Evolutionary conservation across 495 filamentous ascomycete species (phyloP), one percentile per base, ranked within the genome.

Genomic region (Lophiostoma macrostomum): DNA sequence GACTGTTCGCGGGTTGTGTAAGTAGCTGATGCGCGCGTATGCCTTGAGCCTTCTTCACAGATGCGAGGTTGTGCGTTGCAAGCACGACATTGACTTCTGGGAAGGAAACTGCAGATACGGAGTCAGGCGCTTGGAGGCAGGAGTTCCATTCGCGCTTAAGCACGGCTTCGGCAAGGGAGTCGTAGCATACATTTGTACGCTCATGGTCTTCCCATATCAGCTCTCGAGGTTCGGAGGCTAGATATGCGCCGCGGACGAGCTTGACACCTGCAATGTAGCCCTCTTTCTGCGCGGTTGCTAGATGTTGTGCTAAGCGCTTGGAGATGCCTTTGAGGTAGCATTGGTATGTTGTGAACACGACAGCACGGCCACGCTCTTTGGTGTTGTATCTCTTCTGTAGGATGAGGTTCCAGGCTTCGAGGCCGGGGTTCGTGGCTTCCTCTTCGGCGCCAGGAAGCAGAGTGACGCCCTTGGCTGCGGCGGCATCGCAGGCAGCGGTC

Each of bases 361-460:
- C 75, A n/a, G 82, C 82, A 19, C 73, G 73, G 34, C 76, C 76
- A 22, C 74, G 22, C 14, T 52, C 41, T 18, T 16, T 65, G 36
- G 80, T 86, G 74, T 95, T 96, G 73, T 87, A 89, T 49, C 72
- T 73, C 57, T 83, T 79, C 76, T 90, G 87, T 65, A 88, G 88
- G 16, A 74, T 72, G 49, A 93, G 71, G 4, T 84, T 85, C 91
- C 91, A 97, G 44, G 78, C 74, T 68, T 96, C 85, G 56, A 96
- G 91, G 6, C 91, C 90, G 7, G 74, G 74, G 67, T 96, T 90
- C 12, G 94, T 75, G 10, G 80, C 78, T 55, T 82, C 79, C 65
- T 96, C 90, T 69, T 97, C 91, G 5, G 91, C 91, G 63, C 95
- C 91, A 44, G 95, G 86, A 4, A 96, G 76, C n/a, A 97, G 71